Base-by-base conservation (phyloP, 169 alveolate species). In the Cryptosporidium felis region DNA sequence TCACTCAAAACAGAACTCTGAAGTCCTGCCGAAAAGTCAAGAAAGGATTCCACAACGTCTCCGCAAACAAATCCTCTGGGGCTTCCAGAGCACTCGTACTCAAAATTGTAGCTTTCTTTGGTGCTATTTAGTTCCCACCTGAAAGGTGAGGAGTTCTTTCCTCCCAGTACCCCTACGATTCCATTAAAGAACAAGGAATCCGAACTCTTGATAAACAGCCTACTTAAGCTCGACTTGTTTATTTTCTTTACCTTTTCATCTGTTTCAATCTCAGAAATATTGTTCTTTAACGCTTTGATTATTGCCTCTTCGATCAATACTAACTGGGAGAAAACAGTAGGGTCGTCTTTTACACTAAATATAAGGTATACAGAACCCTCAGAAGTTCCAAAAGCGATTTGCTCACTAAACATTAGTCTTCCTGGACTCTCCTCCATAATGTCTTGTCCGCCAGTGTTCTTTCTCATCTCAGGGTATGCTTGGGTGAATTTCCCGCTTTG, bases 11-110 rank as follows among this genome's bases (percentile, higher is more conserved):
- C 85, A 8, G 45, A 40, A 14, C 36, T 32, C 30, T 74, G 85
- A 5, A 74, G 53, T 40, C 36, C 85, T 1, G 26, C 23, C 10
- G 85, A 36, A 18, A 74, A 56, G 18, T 74, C 67, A 23, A 74
- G 56, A 21, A 51, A 74, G 2, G 41, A 53, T 36, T 74, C 85
- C 16, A 74, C 40, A n/a, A 53, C 42, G 26, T 74, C 85, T 2
- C 85, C 85, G 18, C 51, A 49, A 12, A 49, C 59, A 34, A 74
- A 74, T 49, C 85, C 85, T 10, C 85, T 74, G 23, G 85, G 67
- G 40, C 41, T 38, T 74, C 85, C 85, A 5, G 85, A 51, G 34
- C 85, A 74, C 12, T 74, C 66, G 41, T 74, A 74, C 41, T 74
- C 85, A 74, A 53, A 74, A 59, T 74, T 74, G 18, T 74, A 74